Percentiles rank a stretch among this genome's conserved stretches.
Conservation (phyloP, 148 eudicot species). For the Hydrangea macrophylla region DNA sequence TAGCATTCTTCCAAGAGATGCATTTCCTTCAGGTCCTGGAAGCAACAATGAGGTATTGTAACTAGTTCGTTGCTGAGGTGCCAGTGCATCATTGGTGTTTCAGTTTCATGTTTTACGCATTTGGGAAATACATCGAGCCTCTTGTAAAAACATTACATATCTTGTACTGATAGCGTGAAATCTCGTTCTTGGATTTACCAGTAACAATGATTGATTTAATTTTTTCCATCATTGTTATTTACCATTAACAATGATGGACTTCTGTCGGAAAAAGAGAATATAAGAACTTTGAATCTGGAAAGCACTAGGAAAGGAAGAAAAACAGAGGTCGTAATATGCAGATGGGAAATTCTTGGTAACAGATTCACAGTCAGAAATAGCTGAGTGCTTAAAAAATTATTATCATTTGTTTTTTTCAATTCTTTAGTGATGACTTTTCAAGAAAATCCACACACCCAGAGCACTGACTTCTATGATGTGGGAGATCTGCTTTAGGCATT, state of each 20-base stretch:
- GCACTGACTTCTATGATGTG: neutral
- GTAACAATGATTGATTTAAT: too few species aligned
- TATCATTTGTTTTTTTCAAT: neutral
- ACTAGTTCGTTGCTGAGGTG: neutral
- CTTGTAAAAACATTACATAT: neutral
- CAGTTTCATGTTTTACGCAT: neutral
- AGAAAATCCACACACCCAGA: neutral
- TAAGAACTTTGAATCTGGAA: too few species aligned
- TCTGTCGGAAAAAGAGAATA: too few species aligned
- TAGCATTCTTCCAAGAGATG: conserved; percentile 59
- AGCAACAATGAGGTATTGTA: conserved; percentile 82
- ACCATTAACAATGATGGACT: too few species aligned
- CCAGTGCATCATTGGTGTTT: neutral
- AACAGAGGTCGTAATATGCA: neutral
- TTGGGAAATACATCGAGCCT: conserved; percentile 4
- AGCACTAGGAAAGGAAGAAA: neutral
- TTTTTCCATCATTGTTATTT: too few species aligned
- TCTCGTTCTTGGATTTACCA: neutral
- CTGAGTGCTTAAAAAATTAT: neutral
- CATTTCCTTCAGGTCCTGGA: conserved; percentile 78
- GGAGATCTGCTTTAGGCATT: neutral
- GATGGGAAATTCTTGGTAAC: too few species aligned
- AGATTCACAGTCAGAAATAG: too few species aligned
- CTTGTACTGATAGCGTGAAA: neutral
- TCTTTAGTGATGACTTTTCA: neutral